These are phyloP conservation scores for Tinospora cordifolia DNA, from an alignment of 164 flowering plant genomes.

Conservation along the genomic window DNA sequence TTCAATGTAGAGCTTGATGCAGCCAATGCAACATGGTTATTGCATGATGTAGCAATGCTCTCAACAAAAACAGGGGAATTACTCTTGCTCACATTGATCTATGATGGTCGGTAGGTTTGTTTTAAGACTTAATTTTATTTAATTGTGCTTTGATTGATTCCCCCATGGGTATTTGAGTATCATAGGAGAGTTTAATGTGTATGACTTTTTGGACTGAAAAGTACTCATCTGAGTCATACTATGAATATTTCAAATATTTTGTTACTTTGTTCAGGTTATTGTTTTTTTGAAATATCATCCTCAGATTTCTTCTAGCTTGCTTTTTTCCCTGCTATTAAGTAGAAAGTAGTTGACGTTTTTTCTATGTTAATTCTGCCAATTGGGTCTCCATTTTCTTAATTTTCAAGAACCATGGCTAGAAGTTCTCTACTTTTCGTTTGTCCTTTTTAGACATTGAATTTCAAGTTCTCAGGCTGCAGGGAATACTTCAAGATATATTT, in stretches of 20 bases:
- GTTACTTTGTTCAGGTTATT: too few relatives aligned
- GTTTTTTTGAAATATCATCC: too few relatives aligned
- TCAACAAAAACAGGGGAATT: slow-evolving; percentile 95
- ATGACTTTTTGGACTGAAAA: too few relatives aligned
- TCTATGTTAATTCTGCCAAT: not conserved
- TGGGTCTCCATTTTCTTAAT: not conserved
- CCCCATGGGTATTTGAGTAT: too few relatives aligned
- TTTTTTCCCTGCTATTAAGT: not conserved
- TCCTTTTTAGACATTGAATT: not conserved
- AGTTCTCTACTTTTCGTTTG: not conserved
- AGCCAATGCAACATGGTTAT: slow-evolving; percentile 80
- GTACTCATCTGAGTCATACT: too few relatives aligned
- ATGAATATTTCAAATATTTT: too few relatives aligned
- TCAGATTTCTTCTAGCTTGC: not conserved
- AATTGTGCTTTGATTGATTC: too few relatives aligned
- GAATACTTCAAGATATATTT: not conserved
- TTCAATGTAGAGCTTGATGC: slow-evolving; percentile 94
- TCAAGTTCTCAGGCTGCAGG: not conserved
- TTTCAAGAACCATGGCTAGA: not conserved
- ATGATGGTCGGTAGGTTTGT: slow-evolving; percentile 76
- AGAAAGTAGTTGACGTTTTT: not conserved
- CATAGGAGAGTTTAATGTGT: too few relatives aligned
- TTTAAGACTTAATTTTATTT: not conserved
- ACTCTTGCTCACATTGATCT: slow-evolving; percentile 66
- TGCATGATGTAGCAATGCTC: slow-evolving; percentile 75